Percentiles rank a stretch among this genome's conserved stretches.
These are phyloP conservation scores for Conoideocrella luteorostrata DNA, from an alignment of 2,329 filamentous ascomycete genomes.

Conservation along the genomic window DNA sequence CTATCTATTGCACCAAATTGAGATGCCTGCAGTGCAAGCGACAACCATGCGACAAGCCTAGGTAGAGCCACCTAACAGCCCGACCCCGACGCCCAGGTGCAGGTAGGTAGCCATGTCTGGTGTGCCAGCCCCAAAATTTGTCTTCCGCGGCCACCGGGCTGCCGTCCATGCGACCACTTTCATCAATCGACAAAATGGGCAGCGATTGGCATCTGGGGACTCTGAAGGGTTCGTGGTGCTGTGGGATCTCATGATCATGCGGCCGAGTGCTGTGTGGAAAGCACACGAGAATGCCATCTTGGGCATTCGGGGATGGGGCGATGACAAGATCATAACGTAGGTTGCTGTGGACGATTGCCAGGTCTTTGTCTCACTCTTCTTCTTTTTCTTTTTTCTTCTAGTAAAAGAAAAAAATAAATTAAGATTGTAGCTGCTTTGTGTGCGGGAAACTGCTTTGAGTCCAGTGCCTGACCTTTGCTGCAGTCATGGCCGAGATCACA, in stretches of 20 bases:
- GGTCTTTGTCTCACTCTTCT: slow-evolving; percentile 70
- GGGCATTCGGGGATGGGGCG: slow-evolving; percentile 63
- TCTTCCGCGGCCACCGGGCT: slow-evolving; percentile 79
- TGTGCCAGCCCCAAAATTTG: slow-evolving; percentile 40
- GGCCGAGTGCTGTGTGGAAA: slow-evolving; percentile 78
- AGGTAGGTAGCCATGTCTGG: slow-evolving; percentile 21
- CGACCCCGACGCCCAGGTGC: too few species aligned
- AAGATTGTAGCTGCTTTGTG: too few species aligned
- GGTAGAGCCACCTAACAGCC: too few species aligned
- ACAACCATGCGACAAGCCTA: too few species aligned
- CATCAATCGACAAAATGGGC: slow-evolving; percentile 62
- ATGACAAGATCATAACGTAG: slow-evolving; percentile 77
- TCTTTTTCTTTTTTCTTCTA: not conserved
- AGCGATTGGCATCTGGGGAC: slow-evolving; percentile 77
- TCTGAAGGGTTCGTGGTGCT: slow-evolving; percentile 82
- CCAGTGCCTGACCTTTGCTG: not conserved
- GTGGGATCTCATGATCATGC: slow-evolving; percentile 79
- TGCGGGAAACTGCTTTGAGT: too few species aligned
- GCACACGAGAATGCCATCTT: slow-evolving; percentile 75
- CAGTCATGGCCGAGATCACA: slow-evolving; percentile 87
- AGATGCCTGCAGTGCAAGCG: too few species aligned
- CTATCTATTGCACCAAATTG: too few species aligned
- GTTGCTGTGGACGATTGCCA: slow-evolving; percentile 63
- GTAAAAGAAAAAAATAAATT: too few species aligned
- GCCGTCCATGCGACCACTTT: slow-evolving; percentile 75